These are phyloP conservation scores for Dryas drummondii DNA, from an alignment of 306 rosid species.

Conservation along the genomic window DNA sequence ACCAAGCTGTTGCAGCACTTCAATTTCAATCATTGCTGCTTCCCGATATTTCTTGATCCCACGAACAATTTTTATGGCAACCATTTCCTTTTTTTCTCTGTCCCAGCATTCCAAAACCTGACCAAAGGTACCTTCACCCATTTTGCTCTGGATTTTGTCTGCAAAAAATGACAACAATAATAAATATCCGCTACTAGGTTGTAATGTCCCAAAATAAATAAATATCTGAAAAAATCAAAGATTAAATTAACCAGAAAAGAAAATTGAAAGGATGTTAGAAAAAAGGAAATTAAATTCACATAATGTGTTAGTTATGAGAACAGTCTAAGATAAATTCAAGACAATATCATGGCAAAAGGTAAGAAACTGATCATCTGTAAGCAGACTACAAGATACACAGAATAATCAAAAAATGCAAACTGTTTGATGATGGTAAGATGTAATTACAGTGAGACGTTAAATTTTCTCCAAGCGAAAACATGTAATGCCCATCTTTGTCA, in stretches of 20 bases:
- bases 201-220: neutral
- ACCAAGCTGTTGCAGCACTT: conserved; percentile 83
- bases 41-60: conserved; percentile 87
- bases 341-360: neutral
- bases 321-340: neutral
- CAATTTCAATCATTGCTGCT: conserved; percentile 99
- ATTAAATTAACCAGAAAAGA: neutral
- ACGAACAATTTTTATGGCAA: conserved; percentile 88
- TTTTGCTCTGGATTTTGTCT: conserved; percentile 86
- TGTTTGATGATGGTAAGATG: conserved; percentile 58
- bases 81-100: conserved; percentile 85
- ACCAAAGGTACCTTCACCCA: conserved; percentile 99
- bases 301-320: neutral
- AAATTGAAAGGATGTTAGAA: neutral
- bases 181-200: neutral
- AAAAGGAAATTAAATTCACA: neutral
- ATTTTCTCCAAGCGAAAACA: conserved; percentile 95
- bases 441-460: conserved; percentile 98
- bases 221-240: neutral
- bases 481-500: conserved; percentile 99
- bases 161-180: conserved; percentile 16
- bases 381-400: neutral
- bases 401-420: conserved; percentile 8
- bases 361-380: neutral
- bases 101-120: conserved; percentile 99